Percentiles rank a stretch among this genome's conserved stretches.
phyloP scores from a whole-genome alignment of 2,329 filamentous ascomycete genomes.

The Onygenales sp. region DNA sequence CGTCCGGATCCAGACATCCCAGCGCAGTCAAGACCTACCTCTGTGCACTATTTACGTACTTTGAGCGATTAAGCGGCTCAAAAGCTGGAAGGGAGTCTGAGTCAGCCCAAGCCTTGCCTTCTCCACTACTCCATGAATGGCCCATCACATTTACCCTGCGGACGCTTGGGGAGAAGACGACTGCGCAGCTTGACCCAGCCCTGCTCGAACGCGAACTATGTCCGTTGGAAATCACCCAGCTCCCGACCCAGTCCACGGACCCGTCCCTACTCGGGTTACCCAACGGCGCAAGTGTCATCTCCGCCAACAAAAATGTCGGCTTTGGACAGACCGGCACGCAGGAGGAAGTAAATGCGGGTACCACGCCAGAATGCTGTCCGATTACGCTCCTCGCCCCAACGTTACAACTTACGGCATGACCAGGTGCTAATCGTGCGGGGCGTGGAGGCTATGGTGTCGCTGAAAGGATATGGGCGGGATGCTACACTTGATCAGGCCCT shows the following conservation, averaged over 20 bases:
- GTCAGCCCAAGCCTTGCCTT: background rate
- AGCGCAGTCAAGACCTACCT: constrained; percentile 6
- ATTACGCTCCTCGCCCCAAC: constrained; percentile 3
- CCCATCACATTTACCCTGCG: constrained; percentile 7
- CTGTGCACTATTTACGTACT: constrained; percentile 5
- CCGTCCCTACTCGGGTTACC: constrained; percentile 7
- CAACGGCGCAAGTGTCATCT: constrained; percentile 8
- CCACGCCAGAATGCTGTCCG: constrained; percentile 7
- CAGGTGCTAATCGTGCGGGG: constrained; percentile 8
- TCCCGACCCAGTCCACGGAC: constrained; percentile 3
- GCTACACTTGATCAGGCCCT: background rate
- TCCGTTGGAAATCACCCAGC: constrained; percentile 1
- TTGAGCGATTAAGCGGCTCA: background rate
- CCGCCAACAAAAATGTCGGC: constrained; percentile 9
- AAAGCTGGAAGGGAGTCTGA: background rate
- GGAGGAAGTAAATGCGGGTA: constrained; percentile 6
- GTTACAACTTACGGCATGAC: constrained; percentile 1
- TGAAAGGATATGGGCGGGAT: constrained; percentile 7
- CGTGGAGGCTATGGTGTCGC: constrained; percentile 6
- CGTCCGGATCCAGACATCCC: constrained; percentile 2
- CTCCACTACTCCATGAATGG: background rate
- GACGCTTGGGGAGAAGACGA: background rate
- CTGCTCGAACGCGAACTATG: background rate
- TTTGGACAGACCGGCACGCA: constrained; percentile 9
- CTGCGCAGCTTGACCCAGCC: background rate